Evolutionary conservation across 352 stramenopile genomes (phyloP).

Genomic region (Globisporangium cylindrosporum): DNA sequence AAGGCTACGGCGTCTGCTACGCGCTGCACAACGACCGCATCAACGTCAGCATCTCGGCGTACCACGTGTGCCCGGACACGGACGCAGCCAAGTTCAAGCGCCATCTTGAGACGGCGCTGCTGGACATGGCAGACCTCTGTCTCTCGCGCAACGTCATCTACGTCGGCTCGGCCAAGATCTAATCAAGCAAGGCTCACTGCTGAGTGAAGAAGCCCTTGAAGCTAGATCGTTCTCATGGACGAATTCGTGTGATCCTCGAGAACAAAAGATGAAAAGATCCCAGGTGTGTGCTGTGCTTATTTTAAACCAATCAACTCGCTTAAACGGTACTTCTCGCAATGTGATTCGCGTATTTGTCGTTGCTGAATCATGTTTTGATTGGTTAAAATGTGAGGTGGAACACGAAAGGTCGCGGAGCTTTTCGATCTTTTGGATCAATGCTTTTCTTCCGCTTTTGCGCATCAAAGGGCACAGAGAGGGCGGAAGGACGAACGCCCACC

Average conservation of each 20-base stretch:
- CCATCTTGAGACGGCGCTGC: constrained; percentile 90
- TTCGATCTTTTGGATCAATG: constrained; percentile 19
- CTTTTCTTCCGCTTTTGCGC: constrained; percentile 15
- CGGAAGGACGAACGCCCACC: not conserved
- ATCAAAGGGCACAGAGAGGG: constrained; percentile 2
- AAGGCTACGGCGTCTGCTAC: constrained; percentile 96
- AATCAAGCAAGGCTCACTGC: constrained; percentile 3
- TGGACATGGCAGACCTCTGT: constrained; percentile 95
- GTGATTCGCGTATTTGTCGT: not conserved
- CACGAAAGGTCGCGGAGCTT: constrained; percentile 31
- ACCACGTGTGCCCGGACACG: constrained; percentile 78
- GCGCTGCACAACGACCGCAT: constrained; percentile 93
- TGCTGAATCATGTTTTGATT: constrained; percentile 17
- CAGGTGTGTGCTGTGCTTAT: not conserved
- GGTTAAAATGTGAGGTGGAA: constrained; percentile 8
- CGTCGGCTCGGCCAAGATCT: constrained; percentile 87
- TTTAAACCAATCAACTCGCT: constrained; percentile 28
- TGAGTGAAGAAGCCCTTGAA: not conserved
- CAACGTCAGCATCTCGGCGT: constrained; percentile 94
- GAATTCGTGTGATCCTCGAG: not conserved
- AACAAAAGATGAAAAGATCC: constrained; percentile 1
- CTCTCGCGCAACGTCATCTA: constrained; percentile 89
- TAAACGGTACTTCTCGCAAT: not conserved
- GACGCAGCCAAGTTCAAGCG: constrained; percentile 87
- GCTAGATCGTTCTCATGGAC: too few species aligned